Base-by-base conservation (phyloP, 2,329 filamentous ascomycete genomes). In the Fusarium oligoseptatum region DNA sequence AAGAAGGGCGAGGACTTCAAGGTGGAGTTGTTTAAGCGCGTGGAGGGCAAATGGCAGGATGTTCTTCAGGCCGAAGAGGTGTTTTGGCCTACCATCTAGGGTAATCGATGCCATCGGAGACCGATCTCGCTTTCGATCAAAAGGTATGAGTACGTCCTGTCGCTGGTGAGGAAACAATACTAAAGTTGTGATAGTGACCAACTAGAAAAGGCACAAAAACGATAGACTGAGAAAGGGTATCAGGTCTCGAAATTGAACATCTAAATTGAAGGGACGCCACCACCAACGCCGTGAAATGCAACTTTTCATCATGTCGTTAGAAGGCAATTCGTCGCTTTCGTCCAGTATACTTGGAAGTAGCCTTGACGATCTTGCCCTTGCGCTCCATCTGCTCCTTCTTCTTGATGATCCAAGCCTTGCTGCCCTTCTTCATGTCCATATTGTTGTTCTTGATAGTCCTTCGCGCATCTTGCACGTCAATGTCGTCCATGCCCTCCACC, bases 291-390 rank as follows among this genome's bases (percentile, higher is more conserved):
- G 67, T 80, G 80, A 81, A 77, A 79, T 79, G 79, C 68, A 74
- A 73, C 64, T 29, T 41, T 41, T 32, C 52, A 68, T 71, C 48
- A 70, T 68, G 24, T 62, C 61, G 37, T 61, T 83, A 98, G 82
- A 97, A 98, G 36, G 91, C 91, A 64, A 92, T 86, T 68, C 94
- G 90, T 83, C 97, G 90, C 86, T 95, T 98, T 78, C 97, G 88
- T 34, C 96, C 97, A 1, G 96, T 98, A 82, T 98, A 99, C 84
- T 97, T 98, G 61, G 94, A 97, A 66, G 89, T 95, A 1, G 92
- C 86, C 87, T 98, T 98, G 77, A 98, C 96, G 32, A 98, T 89
- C 87, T 97, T 98, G 55, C 97, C 97, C 84, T 98, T 98, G 72
- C 91, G 89, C 84, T 97, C 94, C 93, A 98, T 97, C 85, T 98